Conservation (phyloP, 176 grass and related monocot species). For the Dendrocalamus sinicus region DNA sequence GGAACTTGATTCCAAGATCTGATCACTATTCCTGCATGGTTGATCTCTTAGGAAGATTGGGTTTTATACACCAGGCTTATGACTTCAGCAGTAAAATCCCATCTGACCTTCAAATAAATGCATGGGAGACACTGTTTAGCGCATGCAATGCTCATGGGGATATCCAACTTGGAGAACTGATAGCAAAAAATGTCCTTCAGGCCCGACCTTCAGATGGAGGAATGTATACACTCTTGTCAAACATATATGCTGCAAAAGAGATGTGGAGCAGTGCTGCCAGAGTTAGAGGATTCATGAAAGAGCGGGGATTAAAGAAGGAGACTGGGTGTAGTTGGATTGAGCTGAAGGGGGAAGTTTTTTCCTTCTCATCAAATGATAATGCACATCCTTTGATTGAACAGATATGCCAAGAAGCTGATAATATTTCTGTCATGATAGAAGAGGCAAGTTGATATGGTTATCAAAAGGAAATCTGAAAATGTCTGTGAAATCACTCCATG, state of each 20-base stretch:
- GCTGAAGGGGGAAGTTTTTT: conserved; percentile 58
- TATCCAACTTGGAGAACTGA: conserved; percentile 63
- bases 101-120: conserved; percentile 52
- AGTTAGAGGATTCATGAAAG: conserved; percentile 68
- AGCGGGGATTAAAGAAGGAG: conserved; percentile 67
- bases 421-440: conserved; percentile 65
- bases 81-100: conserved; percentile 65
- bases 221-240: conserved; percentile 74
- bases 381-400: conserved; percentile 57
- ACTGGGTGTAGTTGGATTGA: conserved; percentile 84
- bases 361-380: conserved; percentile 71
- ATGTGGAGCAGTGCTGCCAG: conserved; percentile 66
- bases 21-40: conserved; percentile 88
- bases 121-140: conserved; percentile 79
- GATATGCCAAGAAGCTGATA: conserved; percentile 62
- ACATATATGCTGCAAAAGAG: conserved; percentile 73
- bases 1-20: conserved; percentile 65
- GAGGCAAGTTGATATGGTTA: conserved; percentile 34
- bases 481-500: conserved; percentile 11
- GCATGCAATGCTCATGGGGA: conserved; percentile 70
- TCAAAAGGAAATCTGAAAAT: conserved; percentile 5
- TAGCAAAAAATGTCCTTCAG: conserved; percentile 62
- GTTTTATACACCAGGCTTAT: conserved; percentile 66
- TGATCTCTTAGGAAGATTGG: conserved; percentile 74
- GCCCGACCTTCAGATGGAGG: conserved; percentile 63